Conservation (phyloP, 306 rosid species). For the Clitoria ternatea region DNA sequence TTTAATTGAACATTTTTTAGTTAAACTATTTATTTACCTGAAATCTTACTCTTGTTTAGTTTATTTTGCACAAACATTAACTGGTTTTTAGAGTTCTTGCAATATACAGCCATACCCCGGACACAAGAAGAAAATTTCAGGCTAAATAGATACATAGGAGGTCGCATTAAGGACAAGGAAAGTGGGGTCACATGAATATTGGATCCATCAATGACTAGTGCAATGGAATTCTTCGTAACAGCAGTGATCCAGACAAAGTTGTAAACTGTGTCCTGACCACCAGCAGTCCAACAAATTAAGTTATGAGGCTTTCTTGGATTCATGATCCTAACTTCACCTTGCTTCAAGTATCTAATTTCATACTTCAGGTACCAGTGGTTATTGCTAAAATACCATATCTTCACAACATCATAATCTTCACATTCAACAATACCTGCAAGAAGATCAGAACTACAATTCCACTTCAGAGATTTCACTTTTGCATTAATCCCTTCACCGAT, state of each 20-base stretch:
- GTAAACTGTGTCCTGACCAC: constrained; percentile 62
- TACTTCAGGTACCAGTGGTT: constrained; percentile 88
- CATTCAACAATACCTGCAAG: constrained; percentile 81
- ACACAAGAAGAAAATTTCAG: constrained; percentile 68
- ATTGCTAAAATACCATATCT: constrained; percentile 86
- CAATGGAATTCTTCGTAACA: constrained; percentile 64
- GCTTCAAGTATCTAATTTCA: constrained; percentile 70
- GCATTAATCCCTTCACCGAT: constrained; percentile 53
- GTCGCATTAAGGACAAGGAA: constrained; percentile 70
- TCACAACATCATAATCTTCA: constrained; percentile 61
- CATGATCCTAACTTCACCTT: constrained; percentile 65
- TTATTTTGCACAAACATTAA: too few relatives aligned
- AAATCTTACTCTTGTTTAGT: too few relatives aligned
- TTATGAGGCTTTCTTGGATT: constrained; percentile 73
- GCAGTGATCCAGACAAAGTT: constrained; percentile 82
- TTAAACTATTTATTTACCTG: too few relatives aligned
- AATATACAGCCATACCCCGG: constrained; percentile 55
- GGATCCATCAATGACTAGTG: constrained; percentile 71
- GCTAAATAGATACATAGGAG: constrained; percentile 79
- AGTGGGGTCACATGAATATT: constrained; percentile 71
- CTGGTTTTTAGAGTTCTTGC: constrained; percentile 61
- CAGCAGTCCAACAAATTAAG: constrained; percentile 82
- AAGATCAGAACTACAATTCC: constrained; percentile 99
- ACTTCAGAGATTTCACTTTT: constrained; percentile 55
- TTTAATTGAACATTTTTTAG: too few relatives aligned